Evolutionary conservation across 108 stramenopile genomes (phyloP).

Genomic region (Cyclotella baltica): DNA sequence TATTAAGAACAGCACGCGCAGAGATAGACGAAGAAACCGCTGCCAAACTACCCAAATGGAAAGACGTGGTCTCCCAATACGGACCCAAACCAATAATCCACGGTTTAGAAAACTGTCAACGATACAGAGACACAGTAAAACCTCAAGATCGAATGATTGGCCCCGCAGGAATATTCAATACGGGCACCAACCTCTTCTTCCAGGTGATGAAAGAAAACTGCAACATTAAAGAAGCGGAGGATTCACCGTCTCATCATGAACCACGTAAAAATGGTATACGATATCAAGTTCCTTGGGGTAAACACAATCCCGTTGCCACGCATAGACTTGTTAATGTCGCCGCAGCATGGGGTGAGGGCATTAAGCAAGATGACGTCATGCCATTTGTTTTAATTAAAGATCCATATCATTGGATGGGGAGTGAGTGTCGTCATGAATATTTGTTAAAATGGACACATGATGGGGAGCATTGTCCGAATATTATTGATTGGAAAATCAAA

Average conservation of each 20-base stretch:
- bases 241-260: constrained; percentile 22
- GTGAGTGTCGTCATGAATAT: constrained; percentile 59
- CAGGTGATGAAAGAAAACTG: constrained; percentile 76
- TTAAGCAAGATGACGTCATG: constrained; percentile 53
- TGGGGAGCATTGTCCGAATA: constrained; percentile 53
- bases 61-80: constrained; percentile 63
- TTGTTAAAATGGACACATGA: constrained; percentile 50
- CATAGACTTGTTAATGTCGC: constrained; percentile 41
- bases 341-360: constrained; percentile 44
- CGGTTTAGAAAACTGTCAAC: constrained; percentile 67
- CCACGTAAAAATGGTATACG: constrained; percentile 55
- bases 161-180: constrained; percentile 81
- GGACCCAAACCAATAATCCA: constrained; percentile 63
- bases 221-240: constrained; percentile 29
- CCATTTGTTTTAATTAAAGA: constrained; percentile 68
- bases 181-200: constrained; percentile 80
- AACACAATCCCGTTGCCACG: constrained; percentile 63
- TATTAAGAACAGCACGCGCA: constrained; percentile 64
- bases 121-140: constrained; percentile 52
- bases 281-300: constrained; percentile 61
- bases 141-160: constrained; percentile 43
- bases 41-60: constrained; percentile 68
- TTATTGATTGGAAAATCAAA: constrained; percentile 31
- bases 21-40: constrained; percentile 56
- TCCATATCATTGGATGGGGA: constrained; percentile 59